Percentiles rank a stretch among this genome's conserved stretches.
Conservation (phyloP, 2,329 filamentous ascomycete genomes). For the Botrytis sinoallii region DNA sequence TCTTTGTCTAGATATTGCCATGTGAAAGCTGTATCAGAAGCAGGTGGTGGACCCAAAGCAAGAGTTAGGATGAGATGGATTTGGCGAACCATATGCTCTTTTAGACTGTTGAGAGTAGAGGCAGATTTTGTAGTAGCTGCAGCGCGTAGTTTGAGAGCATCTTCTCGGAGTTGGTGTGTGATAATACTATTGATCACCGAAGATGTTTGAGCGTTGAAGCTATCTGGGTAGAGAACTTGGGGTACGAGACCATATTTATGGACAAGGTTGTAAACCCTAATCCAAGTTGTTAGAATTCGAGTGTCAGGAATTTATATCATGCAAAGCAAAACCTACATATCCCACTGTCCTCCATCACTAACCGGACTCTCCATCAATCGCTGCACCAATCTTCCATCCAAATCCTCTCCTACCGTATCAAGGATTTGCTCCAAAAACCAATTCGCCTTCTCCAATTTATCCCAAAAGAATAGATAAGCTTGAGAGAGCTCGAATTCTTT, state of each 20-base stretch:
- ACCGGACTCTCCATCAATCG: slow-evolving; percentile 65
- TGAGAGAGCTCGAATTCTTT: slow-evolving; percentile 82
- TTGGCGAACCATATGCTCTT: slow-evolving; percentile 74
- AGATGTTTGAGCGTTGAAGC: slow-evolving; percentile 72
- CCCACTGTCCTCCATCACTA: slow-evolving; percentile 84
- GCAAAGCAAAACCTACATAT: slow-evolving; percentile 50
- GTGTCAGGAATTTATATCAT: background rate
- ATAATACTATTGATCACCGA: slow-evolving; percentile 68
- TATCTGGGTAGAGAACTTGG: slow-evolving; percentile 77
- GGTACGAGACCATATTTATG: slow-evolving; percentile 87
- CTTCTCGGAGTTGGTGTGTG: slow-evolving; percentile 85
- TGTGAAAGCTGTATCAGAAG: slow-evolving; percentile 63
- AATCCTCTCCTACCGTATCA: slow-evolving; percentile 65
- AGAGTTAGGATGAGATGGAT: slow-evolving; percentile 79
- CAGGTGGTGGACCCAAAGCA: slow-evolving; percentile 75
- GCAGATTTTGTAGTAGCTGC: slow-evolving; percentile 42
- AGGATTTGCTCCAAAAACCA: slow-evolving; percentile 85
- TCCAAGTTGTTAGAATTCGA: background rate
- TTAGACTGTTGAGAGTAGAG: slow-evolving; percentile 42
- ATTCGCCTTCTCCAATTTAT: slow-evolving; percentile 89
- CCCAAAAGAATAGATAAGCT: slow-evolving; percentile 87
- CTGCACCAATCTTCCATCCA: slow-evolving; percentile 72
- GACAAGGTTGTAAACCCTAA: slow-evolving; percentile 72
- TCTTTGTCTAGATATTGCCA: slow-evolving; percentile 77
- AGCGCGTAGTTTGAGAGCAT: slow-evolving; percentile 68